Base-by-base conservation (phyloP, 2,329 filamentous ascomycete genomes). In the Sporothrix variecibatus region DNA sequence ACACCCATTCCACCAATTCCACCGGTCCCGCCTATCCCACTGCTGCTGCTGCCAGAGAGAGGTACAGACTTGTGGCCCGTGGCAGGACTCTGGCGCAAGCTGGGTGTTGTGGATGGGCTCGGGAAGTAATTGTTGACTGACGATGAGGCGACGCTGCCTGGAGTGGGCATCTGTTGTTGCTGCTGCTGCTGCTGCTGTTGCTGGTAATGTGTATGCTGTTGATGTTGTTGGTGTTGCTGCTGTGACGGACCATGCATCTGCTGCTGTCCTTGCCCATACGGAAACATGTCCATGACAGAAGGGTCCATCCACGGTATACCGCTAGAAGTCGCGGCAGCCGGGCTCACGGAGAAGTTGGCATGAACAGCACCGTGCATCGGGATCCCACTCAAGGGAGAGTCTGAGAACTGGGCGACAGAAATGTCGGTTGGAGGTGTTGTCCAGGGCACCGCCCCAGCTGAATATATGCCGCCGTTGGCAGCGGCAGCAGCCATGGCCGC, bases 351-450 rank as follows among this genome's bases (percentile, higher is more conserved):
- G 74, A 82, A 77, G 51, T 84, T 82, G 75, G 82, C 82, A 81
- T 6, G 83, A 83, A 1, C 82, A 80, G 15, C 82, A 82, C 68
- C 82, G 80, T 40, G 53, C 46, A 74, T 71, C 6, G 68, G 58
- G 1, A 71, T 78, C 78, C 73, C 81, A 79, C 31, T 77, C n/a
- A 80, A 76, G 23, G 81, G 76, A 28, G 81, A 77, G 26, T 84
- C 82, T 20, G 78, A 64, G 75, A 82, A 83, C 5, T 79, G 78
- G 6, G 80, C 71, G 34, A 76, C 77, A 0, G 81, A 77, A 26
- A 84, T 76, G 69, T 84, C 82, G 49, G 79, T 80, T 3, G 82
- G 80, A 6, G 83, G 81, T 1, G 81, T 82, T 83, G 80, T 82
- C 84, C 84, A 86, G 1, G 83, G 81, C 76, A 85, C 80, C 3